Base-by-base conservation (phyloP, 2,329 filamentous ascomycete species). In the Albophoma yamanashiensis region DNA sequence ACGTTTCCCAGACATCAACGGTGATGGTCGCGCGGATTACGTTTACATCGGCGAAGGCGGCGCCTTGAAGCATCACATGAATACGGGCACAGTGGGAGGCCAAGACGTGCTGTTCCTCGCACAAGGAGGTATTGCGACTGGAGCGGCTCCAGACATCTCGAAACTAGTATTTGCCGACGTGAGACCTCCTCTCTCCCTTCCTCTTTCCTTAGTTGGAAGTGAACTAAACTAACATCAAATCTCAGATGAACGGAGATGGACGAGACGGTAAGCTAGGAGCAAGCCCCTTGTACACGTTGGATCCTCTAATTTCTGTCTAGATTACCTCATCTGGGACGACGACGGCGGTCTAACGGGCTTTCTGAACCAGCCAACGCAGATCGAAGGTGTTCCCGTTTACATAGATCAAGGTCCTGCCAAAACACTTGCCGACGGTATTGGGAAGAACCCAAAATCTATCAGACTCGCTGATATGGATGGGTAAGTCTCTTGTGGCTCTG, bases 21-120 rank as follows among this genome's bases (percentile, higher is more conserved):
- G 67, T 12, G 67, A 69, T 55, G 66, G 66, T 6, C 22, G 67
- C 12, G 65, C 67, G 7, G 67, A 68, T 59, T 69, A 68, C 36
- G 63, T 69, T 4, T 64, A 63, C 3, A 62, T 67, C 4, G 67
- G 66, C 2, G 42, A 64, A 39, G 61, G 61, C 1, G 67, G 67
- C 3, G 60, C 67, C 12, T 38, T 69, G 17, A 60, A 57, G 4
- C 60, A 67, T 52, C 53, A 60, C 11, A n/a, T 67, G 47, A 69
- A 69, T 22, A 66, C 62, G 0, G 66, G 65, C 0, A 58, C 62
- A 1, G 45, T 52, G 2, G 65, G 63, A 4, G 64, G 64, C 2
- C 22, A 58, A 36, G 63, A 64, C 39, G 61, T 65, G 3, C 36
- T 60, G 1, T 65, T 63, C 34, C 47, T 59, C 17, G 40, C 43